These are phyloP conservation scores for Pseudotulostoma volvatum DNA, from an alignment of 495 filamentous ascomycete species.

Conservation along the genomic window DNA sequence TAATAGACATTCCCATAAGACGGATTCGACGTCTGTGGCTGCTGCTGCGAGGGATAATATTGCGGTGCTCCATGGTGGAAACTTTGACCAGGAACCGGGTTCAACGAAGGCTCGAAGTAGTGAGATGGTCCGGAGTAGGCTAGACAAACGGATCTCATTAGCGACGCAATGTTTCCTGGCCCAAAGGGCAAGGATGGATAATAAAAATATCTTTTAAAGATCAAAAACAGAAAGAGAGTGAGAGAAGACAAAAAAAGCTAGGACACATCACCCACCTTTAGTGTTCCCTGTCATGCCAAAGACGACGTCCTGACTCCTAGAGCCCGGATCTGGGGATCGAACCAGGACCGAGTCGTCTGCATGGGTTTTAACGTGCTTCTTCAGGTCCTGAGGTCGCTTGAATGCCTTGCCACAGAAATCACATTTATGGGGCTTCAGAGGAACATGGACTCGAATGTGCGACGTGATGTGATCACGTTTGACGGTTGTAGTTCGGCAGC, in stretches of 20 bases:
- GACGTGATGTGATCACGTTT: conserved; percentile 99
- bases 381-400: conserved; percentile 96
- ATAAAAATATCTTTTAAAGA: neutral
- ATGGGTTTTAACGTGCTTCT: conserved; percentile 99
- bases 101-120: conserved; percentile 29
- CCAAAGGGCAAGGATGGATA: no score
- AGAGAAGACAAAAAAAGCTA: conserved; percentile 6
- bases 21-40: conserved; percentile 29
- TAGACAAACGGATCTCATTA: no score
- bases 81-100: conserved; percentile 20
- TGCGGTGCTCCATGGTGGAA: conserved; percentile 34
- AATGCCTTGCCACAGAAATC: conserved; percentile 98
- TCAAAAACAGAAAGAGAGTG: no score
- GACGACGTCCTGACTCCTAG: conserved; percentile 33
- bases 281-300: conserved; percentile 26
- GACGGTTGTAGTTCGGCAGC: conserved; percentile 88
- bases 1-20: conserved; percentile 62
- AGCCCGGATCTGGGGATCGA: conserved; percentile 54
- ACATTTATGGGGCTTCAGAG: conserved; percentile 95
- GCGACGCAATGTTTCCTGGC: no score
- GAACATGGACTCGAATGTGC: conserved; percentile 95
- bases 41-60: conserved; percentile 43
- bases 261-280: conserved; percentile 24
- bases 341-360: conserved; percentile 89
- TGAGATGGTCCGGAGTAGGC: no score